Conservation (phyloP, 768 basidiomycete genomes). For the Termitomyces sp. region DNA sequence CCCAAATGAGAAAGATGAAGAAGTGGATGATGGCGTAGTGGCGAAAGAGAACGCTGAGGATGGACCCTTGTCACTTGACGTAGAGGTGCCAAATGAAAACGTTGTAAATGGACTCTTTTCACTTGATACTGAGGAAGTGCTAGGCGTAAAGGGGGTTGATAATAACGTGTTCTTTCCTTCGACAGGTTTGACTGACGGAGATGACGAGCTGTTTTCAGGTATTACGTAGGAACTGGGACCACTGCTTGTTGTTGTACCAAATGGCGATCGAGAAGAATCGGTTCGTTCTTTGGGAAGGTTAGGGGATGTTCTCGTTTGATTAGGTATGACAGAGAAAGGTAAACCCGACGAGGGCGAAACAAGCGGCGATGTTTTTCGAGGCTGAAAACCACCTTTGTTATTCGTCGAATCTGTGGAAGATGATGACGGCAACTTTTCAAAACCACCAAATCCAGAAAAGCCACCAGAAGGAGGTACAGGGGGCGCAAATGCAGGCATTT, state of each 20-base stretch:
- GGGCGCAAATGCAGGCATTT: constrained; percentile 15
- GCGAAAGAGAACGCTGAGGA: constrained; percentile 4
- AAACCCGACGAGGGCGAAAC: constrained; percentile 4
- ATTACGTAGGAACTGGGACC: not conserved
- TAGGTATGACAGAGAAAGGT: constrained; percentile 3
- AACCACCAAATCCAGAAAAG: constrained; percentile 24
- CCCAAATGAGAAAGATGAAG: constrained; percentile 3
- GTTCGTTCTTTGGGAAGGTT: not conserved
- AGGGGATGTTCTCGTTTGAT: not conserved
- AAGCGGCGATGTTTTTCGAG: not conserved
- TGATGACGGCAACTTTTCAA: constrained; percentile 10
- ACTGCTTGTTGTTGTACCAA: not conserved
- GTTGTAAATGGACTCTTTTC: not conserved
- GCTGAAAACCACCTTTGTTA: not conserved
- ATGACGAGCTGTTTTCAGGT: not conserved
- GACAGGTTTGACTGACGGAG: not conserved
- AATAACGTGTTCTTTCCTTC: not conserved
- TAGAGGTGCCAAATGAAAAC: not conserved
- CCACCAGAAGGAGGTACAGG: constrained; percentile 12
- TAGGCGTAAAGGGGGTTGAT: not conserved
- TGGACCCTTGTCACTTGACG: not conserved
- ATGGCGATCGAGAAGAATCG: not conserved
- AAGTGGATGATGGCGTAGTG: not conserved
- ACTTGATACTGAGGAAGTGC: not conserved
- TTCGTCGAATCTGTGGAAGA: not conserved